Conservation (phyloP, 225 moss, liverwort and hornwort genomes). For the Marchantia polymorpha region DNA sequence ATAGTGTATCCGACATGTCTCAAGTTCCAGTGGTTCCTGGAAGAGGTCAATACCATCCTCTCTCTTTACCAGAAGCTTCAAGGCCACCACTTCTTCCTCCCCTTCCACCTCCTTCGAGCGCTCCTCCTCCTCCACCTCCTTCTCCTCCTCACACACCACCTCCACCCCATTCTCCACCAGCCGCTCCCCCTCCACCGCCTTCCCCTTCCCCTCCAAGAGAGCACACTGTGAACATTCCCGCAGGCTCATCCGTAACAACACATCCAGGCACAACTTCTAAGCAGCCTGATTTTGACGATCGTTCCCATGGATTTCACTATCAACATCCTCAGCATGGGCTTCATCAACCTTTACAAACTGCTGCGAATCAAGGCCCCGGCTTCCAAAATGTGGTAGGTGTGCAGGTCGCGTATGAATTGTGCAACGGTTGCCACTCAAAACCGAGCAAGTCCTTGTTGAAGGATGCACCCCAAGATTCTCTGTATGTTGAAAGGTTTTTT, state of each 20-base stretch:
- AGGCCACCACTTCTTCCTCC: constrained; percentile 18
- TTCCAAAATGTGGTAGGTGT: constrained; percentile 36
- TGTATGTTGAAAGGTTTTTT: neutral
- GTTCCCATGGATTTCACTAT: constrained; percentile 21
- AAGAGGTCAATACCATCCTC: constrained; percentile 12
- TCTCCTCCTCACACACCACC: constrained; percentile 35
- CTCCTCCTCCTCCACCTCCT: constrained; percentile 41
- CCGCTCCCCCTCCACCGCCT: constrained; percentile 20
- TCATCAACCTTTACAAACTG: constrained; percentile 17
- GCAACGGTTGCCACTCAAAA: too few species aligned
- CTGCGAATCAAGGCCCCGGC: constrained; percentile 1
- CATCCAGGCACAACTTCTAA: neutral
- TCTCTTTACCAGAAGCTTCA: constrained; percentile 5
- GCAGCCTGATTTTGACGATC: constrained; percentile 17
- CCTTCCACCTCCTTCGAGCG: constrained; percentile 28
- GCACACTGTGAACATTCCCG: neutral
- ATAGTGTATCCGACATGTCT: constrained; percentile 6
- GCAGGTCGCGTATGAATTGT: neutral
- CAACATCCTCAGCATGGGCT: constrained; percentile 14
- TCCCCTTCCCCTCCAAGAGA: constrained; percentile 22
- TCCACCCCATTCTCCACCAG: constrained; percentile 36
- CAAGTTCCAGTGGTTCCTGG: constrained; percentile 20
- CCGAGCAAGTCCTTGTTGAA: neutral
- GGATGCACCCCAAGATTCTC: neutral
- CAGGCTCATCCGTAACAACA: neutral